Base-by-base conservation (phyloP, 345 rosid genomes). In the Melastoma malabathricum region DNA sequence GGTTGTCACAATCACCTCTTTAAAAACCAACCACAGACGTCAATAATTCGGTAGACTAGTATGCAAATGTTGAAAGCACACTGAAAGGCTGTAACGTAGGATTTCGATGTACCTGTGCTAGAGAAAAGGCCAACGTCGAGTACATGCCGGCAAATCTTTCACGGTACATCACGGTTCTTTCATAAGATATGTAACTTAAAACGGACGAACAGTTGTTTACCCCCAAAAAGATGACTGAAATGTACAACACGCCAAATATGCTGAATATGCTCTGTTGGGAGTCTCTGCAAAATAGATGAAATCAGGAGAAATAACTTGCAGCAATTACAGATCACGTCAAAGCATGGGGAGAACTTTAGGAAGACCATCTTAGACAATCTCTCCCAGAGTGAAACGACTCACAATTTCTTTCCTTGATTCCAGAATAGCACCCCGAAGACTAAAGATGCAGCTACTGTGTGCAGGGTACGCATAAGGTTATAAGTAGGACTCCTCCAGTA, bases 121-220 rank as follows among this genome's bases (percentile, higher is more conserved):
- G 56, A 7, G 94, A 76, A 59, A 66, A 82, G n/a, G 84, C 71
- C 72, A 77, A 75, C 0, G 87, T 61, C 38, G 95, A 78, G 74
- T 84, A 82, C 95, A 78, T 88, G 45, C 92, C 95, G 0, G 92
- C 92, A 66, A 80, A 85, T 63, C 77, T 77, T 67, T 89, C 92
- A 0, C 95, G 72, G 59, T 84, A 82, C 76, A 80, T 63, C 10
- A 82, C 97, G 8, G 62, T 70, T 15, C 89, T 66, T 29, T 88
- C 97, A 17, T 64, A 67, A 3, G 77, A 75, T 43, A 84, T 66
- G 22, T 73, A 71, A 10, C 77, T 75, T 9, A 84, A 20, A 16
- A 77, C 92, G 18, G 82, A 29, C 17, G 81, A 62, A 60, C 92
- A 84, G 46, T 84, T 84, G 60, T 63, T 78, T 63, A 80, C 44